Base-by-base conservation (phyloP, 345 rosid species). In the Eutrema yunnanense region DNA sequence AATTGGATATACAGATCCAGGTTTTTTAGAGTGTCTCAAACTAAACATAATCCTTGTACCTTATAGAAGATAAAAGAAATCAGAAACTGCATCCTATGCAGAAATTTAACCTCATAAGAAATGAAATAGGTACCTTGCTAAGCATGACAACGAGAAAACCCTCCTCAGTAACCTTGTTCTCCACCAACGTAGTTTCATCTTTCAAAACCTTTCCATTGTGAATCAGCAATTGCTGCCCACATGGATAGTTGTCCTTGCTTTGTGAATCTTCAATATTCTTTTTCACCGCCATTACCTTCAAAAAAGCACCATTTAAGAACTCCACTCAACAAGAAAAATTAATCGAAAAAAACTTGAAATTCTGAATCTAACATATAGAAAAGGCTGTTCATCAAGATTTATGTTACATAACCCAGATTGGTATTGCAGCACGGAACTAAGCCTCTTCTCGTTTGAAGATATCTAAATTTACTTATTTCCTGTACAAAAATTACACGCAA, bases 81-180 rank as follows among this genome's bases (percentile, higher is more conserved):
- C 22, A 70, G 9, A 58, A 70, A 37, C 8, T 11, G 32, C 67
- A 32, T 32, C 53, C n/a, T 46, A 46, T 3, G 9, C 66, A 62
- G 33, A 32, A 22, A 59, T 8, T 9, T 1, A 9, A 48, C 19
- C 50, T 38, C 7, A 12, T 30, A 41, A 26, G 26, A 78, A 58
- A 44, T 0, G 1, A 30, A 11, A 5, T 43, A 51, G 38, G 34
- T 73, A 90, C 97, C 97, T 95, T 96, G 85, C 98, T 96, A 61
- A 96, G 99, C 99, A 96, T 96, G 66, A 96, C 99, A 38, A 96
- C 99, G 16, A 96, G 90, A 74, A 96, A 96, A 22, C 98, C 99
- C 78, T 92, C 96, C 63, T 96, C 99, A 3, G 89, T 68, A 52
- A 96, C 98, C 53, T 92, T 88, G 53, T 88, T 95, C 34, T 90